A percentile compares a stretch with the other conserved stretches of the same genome.
phyloP scores from a whole-genome alignment of 2,329 filamentous ascomycete species.

The Calcarisporium arbuscula region DNA sequence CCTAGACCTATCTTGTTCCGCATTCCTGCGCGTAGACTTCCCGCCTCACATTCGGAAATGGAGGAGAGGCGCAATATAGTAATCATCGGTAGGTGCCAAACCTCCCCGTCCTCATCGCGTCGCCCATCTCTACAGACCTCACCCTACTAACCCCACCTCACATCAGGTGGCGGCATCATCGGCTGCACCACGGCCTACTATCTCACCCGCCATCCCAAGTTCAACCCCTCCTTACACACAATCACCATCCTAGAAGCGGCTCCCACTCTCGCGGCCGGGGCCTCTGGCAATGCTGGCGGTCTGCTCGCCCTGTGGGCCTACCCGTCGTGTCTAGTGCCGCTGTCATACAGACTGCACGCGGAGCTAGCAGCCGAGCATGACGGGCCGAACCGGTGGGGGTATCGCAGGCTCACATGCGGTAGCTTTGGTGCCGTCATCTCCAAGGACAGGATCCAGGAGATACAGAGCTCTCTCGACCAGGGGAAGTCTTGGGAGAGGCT shows the following conservation, averaged over 20 bases:
- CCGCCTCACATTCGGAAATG: conserved; percentile 16
- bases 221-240: conserved; percentile 65
- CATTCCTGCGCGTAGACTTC: no score
- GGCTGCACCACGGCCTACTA: conserved; percentile 89
- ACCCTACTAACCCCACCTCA: conserved; percentile 5
- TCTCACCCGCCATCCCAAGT: conserved; percentile 77
- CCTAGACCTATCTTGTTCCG: no score
- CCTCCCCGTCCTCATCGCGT: conserved; percentile 1
- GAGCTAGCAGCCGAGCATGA: conserved; percentile 79
- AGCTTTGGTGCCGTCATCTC: conserved; percentile 38
- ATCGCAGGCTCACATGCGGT: conserved; percentile 72
- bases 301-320: conserved; percentile 90
- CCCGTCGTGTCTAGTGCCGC: conserved; percentile 71
- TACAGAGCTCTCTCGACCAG: conserved; percentile 16
- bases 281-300: conserved; percentile 91
- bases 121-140: not conserved
- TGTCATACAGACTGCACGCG: conserved; percentile 78
- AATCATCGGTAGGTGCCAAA: conserved; percentile 37
- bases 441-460: conserved; percentile 24
- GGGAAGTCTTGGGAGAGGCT: conserved; percentile 54
- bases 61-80: conserved; percentile 39
- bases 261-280: conserved; percentile 75
- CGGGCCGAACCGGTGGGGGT: conserved; percentile 78
- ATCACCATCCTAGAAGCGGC: conserved; percentile 85
- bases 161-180: conserved; percentile 80